Evolutionary conservation across 192 early-diverging fungal genomes (phyloP).

Genomic region (Cladochytrium replicatum): DNA sequence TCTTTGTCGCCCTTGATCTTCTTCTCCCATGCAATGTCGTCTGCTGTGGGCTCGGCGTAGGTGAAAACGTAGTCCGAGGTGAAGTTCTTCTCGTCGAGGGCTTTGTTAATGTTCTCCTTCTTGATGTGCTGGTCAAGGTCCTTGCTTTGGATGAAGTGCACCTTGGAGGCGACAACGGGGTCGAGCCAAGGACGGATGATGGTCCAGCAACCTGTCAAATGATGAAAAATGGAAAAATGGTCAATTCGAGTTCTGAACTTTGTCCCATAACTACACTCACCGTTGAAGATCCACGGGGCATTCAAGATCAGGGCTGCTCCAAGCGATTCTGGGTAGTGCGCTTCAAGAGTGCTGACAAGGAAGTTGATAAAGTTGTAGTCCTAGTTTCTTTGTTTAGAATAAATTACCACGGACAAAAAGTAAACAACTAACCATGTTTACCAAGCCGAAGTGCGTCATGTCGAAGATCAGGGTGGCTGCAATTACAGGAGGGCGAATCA

Average conservation of each 20-base stretch:
- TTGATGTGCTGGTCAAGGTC: constrained; percentile 37
- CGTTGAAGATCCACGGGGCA: constrained; percentile 15
- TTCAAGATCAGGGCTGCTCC: constrained; percentile 14
- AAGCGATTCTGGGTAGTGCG: constrained; percentile 16
- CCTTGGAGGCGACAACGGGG: constrained; percentile 11
- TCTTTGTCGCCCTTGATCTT: no score
- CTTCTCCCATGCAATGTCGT: no score
- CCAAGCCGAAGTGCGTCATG: constrained; percentile 10
- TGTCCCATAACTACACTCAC: background rate
- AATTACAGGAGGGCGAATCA: constrained; percentile 40
- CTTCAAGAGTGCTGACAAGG: constrained; percentile 23
- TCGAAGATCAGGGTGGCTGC: constrained; percentile 34
- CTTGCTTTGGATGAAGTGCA: constrained; percentile 6
- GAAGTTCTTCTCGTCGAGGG: constrained; percentile 40
- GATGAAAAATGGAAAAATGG: background rate
- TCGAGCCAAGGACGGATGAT: constrained; percentile 14
- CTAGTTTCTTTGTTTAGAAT: no score
- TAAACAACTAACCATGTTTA: constrained; percentile 4
- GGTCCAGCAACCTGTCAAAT: background rate
- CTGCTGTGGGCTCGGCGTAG: background rate
- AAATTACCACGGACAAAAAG: no score
- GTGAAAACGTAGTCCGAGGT: constrained; percentile 14
- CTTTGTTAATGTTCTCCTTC: constrained; percentile 42
- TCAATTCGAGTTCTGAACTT: background rate
- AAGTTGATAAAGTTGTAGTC: constrained; percentile 70